Base-by-base conservation (phyloP, 2,329 filamentous ascomycete species). In the Fusarium subglutinans region DNA sequence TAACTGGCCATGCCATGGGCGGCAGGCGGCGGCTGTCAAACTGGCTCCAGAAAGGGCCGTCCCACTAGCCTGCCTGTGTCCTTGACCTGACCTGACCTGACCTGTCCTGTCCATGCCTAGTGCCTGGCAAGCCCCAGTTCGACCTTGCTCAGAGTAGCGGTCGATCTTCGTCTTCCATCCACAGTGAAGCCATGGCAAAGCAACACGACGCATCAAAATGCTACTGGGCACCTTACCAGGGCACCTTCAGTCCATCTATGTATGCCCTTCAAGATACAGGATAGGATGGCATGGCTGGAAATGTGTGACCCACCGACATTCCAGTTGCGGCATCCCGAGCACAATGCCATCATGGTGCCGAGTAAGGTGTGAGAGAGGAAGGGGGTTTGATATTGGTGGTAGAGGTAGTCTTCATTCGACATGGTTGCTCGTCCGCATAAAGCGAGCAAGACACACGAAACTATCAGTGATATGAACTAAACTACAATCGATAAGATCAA, bases 21-120 rank as follows among this genome's bases (percentile, higher is more conserved):
- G 76, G 76, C 76, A 75, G 47, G 69, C 71, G 73, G 75, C 76
- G 76, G 76, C 76, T 76, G 76, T 77, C 73, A 78, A 78, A 77
- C 70, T 75, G 64, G 69, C 76, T 78, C 72, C 68, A 74, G 73
- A 74, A 74, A 78, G 76, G 76, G 58, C 76, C 76, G 76, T 76
- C 75, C 76, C 76, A 78, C 76, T 78, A 78, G 75, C 37, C 73
- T 69, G 70, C 71, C 77, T 78, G 71, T 71, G 55, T 58, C 43
- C 55, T 58, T 58, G 55, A 58, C 55, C 55, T 35, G 33, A 17
- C 33, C 33, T 57, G 54, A 5, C 43, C n/a, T n/a, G n/a, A n/a
- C n/a, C 43, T 45, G 43, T 3, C 40, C 38, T 61, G 60, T 72
- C 70, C 70, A 60, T 74, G 58, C 60, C 65, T 28, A 28, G 51